Evolutionary conservation across 345 rosid genomes (phyloP).

Genomic region (Melastoma malabathricum): DNA sequence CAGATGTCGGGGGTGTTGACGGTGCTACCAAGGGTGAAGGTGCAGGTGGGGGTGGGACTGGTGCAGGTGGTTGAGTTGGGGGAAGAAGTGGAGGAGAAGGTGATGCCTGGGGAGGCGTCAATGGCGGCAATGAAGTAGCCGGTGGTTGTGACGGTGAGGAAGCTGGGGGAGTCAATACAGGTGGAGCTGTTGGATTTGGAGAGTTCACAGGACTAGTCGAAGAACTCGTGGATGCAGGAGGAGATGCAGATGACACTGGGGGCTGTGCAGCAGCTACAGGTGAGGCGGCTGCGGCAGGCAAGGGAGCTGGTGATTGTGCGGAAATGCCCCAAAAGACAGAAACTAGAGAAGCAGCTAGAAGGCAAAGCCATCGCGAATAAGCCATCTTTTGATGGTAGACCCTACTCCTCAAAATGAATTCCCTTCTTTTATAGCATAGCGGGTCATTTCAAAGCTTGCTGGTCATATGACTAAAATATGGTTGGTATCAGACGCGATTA

Average conservation of each 20-base stretch:
- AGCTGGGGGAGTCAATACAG: conserved; percentile 38
- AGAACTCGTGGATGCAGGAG: conserved; percentile 20
- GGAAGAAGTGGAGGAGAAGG: conserved; percentile 12
- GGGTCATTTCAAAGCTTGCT: neutral
- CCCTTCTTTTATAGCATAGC: conserved; percentile 8
- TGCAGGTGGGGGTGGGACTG: conserved; percentile 16
- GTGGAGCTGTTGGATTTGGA: conserved; percentile 51
- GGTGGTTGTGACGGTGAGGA: conserved; percentile 19
- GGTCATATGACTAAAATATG: too few species aligned
- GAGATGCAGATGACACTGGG: conserved; percentile 16
- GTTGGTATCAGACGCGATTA: too few species aligned
- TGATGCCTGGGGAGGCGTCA: conserved; percentile 5
- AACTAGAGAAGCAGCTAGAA: conserved; percentile 23
- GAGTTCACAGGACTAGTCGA: conserved; percentile 33
- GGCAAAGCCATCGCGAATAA: conserved; percentile 20
- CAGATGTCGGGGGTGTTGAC: conserved; percentile 3
- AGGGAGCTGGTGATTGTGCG: conserved; percentile 65
- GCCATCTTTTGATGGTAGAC: conserved; percentile 28
- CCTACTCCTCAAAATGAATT: conserved; percentile 9
- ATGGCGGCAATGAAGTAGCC: conserved; percentile 2
- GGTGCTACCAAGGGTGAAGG: conserved; percentile 12
- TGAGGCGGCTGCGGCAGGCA: conserved; percentile 37
- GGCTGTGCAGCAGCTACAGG: conserved; percentile 7
- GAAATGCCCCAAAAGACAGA: conserved; percentile 22
- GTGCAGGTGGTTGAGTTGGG: conserved; percentile 15